Percentiles rank a stretch among this genome's conserved stretches.
phyloP scores from a whole-genome alignment of 139 green algal species.

The Yamagishiella unicocca region DNA sequence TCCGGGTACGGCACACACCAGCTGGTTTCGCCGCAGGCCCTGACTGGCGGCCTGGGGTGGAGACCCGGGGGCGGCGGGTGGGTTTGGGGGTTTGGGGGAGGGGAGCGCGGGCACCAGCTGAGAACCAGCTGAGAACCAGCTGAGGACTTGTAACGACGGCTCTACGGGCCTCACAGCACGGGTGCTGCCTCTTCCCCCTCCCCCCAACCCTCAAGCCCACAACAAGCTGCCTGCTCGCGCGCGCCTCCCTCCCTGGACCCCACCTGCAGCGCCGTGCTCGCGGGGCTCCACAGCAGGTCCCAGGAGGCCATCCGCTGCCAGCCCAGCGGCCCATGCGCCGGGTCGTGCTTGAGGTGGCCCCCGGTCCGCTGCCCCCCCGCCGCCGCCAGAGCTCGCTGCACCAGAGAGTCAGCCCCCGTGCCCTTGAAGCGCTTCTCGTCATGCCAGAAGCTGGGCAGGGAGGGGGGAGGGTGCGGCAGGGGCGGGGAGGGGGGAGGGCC shows the following conservation, averaged over 20 bases:
- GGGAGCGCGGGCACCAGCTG: not conserved
- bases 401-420: conserved; percentile 54
- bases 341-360: conserved; percentile 53
- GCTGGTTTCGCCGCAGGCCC: conserved; percentile 49
- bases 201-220: no score
- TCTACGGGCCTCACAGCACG: no score
- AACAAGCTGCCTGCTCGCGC: no score
- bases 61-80: not conserved
- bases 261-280: conserved; percentile 56
- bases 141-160: no score
- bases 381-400: conserved; percentile 52
- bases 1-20: conserved; percentile 63
- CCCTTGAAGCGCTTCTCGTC: conserved; percentile 70
- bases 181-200: no score
- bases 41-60: conserved; percentile 33
- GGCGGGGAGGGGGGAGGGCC: not conserved
- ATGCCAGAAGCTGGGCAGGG: conserved; percentile 60
- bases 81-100: not conserved
- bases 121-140: no score
- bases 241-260: no score
- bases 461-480: not conserved
- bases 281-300: conserved; percentile 64
- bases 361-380: conserved; percentile 55
- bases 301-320: conserved; percentile 62
- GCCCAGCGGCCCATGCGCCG: conserved; percentile 50